Base-by-base conservation (phyloP, 2,329 filamentous ascomycete genomes). In the Mycogone perniciosa region DNA sequence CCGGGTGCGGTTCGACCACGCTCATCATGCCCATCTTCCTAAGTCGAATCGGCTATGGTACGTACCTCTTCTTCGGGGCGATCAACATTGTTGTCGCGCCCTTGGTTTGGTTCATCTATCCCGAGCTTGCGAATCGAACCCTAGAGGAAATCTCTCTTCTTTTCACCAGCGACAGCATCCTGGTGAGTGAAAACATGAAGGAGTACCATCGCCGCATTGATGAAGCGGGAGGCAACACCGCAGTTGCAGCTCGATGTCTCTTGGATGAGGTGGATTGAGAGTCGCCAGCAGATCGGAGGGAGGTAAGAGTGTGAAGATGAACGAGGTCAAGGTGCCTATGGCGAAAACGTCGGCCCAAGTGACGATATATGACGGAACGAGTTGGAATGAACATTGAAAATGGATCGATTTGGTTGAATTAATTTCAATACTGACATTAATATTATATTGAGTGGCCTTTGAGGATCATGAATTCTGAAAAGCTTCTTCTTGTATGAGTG, bases 1-100 rank as follows among this genome's bases (percentile, higher is more conserved):
- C 80, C 51, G 79, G 77, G 35, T 73, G 76, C 7, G 77, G 77
- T 34, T 73, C 75, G 72, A 79, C 77, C 1, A 70, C 70, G 2
- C 66, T 80, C 43, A 71, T 79, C 54, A 80, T 65, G 56, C 74
- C 74, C 29, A 74, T 79, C 60, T 76, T 80, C 70, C 75, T 80
- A 52, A 63, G 59, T 39, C 63, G 63, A n/a, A 57, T 78, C 26
- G 65, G 69, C 53, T 74, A 68, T 54, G 67, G 71, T 7, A 78
- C 73, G 0, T 79, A 77, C 56, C 72, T 79, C 55, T 67, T 80
- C 44, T 76, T 79, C 47, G 75, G 71, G 3, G 73, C 68, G 4
- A 59, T 79, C 31, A 79, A 80, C 55, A 58, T 79, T 8, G 56
- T 77, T 6, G 76, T 71, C 65, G 69, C 77, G 6, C 74, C 75